Evolutionary conservation across 2,329 filamentous ascomycete genomes (phyloP), one percentile per base, ranked within the genome.

Genomic region (Endothia cerciana): DNA sequence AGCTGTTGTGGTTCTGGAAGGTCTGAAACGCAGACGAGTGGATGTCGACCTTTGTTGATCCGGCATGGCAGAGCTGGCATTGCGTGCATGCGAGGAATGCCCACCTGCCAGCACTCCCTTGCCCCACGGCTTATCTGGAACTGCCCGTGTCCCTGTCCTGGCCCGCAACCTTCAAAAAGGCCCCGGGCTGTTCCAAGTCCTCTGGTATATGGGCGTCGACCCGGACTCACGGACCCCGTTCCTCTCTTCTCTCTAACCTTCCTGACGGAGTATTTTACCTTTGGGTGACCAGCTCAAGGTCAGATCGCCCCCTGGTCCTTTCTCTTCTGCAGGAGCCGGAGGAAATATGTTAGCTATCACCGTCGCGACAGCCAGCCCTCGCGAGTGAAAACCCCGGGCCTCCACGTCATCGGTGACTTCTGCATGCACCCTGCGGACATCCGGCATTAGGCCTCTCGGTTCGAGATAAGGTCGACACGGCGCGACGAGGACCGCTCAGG

Each of bases 301-400:
- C 33, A 10, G 41, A 11, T 43, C 13, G 41, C 13, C 41, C 15
- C 51, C 10, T 55, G 47, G 4, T 19, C 17, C 25, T 51, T 25
- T 51, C 19, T 43, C 4, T 43, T 43, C 22, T n/a, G 10, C 47
- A 22, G n/a, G n/a, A n/a, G n/a, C 28, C 17, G 15, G 8, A 25
- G 8, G 25, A 55, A 25, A 33, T 25, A 55, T 55, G 51, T 19
- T 33, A 25, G 22, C 28, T 13, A 13, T 15, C 25, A 15, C 13
- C 51, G 51, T 55, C 28, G 51, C 51, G 8, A 4, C 51, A 33
- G 51, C 51, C 51, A 55, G 51, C 51, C 51, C 51, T 55, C 28
- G 17, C 17, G 51, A 15, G 28, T 55, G 28, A 30, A 22, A 25
- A 51, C 25, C 13, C 22, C 25, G 22, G 51, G 25, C 22, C 19